Percentiles rank a stretch among this genome's conserved stretches.
Conservation (phyloP, 2,329 filamentous ascomycete genomes). For the Fonsecaea nubica region DNA sequence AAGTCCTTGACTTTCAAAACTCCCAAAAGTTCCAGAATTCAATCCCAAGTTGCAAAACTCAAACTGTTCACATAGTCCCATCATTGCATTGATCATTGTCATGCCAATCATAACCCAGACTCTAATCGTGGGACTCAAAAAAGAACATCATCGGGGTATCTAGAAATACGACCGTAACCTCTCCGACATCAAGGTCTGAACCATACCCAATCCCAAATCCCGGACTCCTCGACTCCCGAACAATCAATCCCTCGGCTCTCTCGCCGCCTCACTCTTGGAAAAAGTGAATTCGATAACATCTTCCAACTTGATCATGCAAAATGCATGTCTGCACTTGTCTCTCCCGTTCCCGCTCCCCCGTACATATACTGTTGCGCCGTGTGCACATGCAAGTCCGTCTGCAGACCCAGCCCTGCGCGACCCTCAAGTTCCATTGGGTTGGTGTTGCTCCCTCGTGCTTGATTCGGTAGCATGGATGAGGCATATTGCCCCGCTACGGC, state of each 20-base stretch:
- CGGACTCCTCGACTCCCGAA: not conserved
- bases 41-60: not conserved
- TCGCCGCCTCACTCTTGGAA: slow-evolving; percentile 19
- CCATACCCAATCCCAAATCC: not conserved
- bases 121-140: not conserved
- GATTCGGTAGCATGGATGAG: slow-evolving; percentile 22
- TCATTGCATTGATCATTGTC: slow-evolving; percentile 5
- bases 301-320: slow-evolving; percentile 8
- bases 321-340: slow-evolving; percentile 20
- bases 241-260: not conserved
- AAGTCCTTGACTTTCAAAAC: not conserved
- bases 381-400: slow-evolving; percentile 17
- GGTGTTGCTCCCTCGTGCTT: slow-evolving; percentile 10
- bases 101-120: slow-evolving; percentile 5
- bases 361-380: slow-evolving; percentile 24
- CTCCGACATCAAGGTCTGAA: not conserved
- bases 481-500: slow-evolving; percentile 19
- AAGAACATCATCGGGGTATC: slow-evolving; percentile 3
- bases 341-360: slow-evolving; percentile 7
- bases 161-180: not conserved
- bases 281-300: not conserved
- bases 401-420: slow-evolving; percentile 30
- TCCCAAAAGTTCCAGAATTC: slow-evolving; percentile 5
- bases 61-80: not conserved
- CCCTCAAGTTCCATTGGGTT: slow-evolving; percentile 18